Conservation (phyloP, 352 stramenopile species). For the Pythium inflatum region DNA sequence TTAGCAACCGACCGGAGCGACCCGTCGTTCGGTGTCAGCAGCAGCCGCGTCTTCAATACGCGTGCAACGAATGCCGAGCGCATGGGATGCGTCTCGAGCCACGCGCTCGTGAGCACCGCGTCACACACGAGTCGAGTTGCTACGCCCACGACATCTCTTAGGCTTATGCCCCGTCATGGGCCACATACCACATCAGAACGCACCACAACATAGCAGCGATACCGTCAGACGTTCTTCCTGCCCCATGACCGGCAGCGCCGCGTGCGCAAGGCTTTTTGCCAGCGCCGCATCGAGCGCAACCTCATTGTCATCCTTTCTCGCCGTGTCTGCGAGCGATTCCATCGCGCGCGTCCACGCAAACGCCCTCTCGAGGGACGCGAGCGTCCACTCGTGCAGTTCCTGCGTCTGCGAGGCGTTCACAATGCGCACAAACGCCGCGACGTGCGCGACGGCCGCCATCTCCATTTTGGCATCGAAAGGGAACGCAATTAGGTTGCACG, state of each 20-base stretch:
- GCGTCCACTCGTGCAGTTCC: slow-evolving; percentile 29
- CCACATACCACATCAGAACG: background rate
- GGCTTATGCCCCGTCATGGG: too few relatives aligned
- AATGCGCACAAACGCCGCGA: slow-evolving; percentile 30
- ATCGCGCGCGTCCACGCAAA: slow-evolving; percentile 28
- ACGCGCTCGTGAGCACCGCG: slow-evolving; percentile 26
- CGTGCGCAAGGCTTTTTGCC: slow-evolving; percentile 1
- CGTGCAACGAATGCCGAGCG: slow-evolving; percentile 7
- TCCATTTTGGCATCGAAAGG: background rate
- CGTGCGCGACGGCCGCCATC: slow-evolving; percentile 10
- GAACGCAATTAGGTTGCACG: slow-evolving; percentile 26
- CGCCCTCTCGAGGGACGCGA: slow-evolving; percentile 27
- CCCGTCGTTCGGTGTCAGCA: background rate
- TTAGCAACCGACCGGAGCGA: slow-evolving; percentile 1
- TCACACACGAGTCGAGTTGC: slow-evolving; percentile 23
- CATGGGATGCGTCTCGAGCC: slow-evolving; percentile 17
- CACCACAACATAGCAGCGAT: slow-evolving; percentile 3
- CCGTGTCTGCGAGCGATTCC: slow-evolving; percentile 22
- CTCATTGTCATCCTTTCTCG: background rate
- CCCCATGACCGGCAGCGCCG: slow-evolving; percentile 8
- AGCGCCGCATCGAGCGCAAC: slow-evolving; percentile 10
- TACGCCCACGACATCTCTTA: background rate
- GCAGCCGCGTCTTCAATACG: slow-evolving; percentile 7
- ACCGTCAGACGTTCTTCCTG: background rate
- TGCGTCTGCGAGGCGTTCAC: slow-evolving; percentile 33